Conservation (phyloP, 2,329 filamentous ascomycete genomes). For the Tolypocladium nubicola region DNA sequence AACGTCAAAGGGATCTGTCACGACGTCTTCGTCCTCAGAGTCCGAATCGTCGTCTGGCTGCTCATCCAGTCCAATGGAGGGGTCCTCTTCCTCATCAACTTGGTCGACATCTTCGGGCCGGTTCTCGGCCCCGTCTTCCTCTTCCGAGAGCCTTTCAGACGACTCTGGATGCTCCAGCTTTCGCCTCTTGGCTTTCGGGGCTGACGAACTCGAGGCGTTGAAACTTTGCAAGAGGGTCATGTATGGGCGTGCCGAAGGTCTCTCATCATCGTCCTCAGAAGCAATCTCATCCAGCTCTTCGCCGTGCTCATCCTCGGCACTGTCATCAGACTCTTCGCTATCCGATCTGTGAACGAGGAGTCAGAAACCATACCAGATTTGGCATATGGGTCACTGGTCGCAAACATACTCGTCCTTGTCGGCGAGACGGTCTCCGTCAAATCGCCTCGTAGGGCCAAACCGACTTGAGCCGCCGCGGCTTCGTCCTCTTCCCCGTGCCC, state of each 20-base stretch:
- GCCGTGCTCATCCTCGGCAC: conserved; percentile 21
- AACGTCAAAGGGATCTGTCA: conserved; percentile 63
- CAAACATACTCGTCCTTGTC: conserved; percentile 24
- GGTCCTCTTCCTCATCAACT: conserved; percentile 11
- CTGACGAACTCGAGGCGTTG: conserved; percentile 24
- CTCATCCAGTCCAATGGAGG: conserved; percentile 11
- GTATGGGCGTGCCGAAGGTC: conserved; percentile 38
- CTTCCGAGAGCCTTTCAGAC: conserved; percentile 12
- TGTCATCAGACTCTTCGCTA: conserved; percentile 13
- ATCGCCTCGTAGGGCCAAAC: conserved; percentile 25
- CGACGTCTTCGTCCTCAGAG: conserved; percentile 41
- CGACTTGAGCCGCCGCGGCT: conserved; percentile 21
- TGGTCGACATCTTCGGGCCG: conserved; percentile 14
- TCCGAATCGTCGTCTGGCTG: conserved; percentile 23
- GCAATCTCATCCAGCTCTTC: conserved; percentile 25
- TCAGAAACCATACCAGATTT: background rate
- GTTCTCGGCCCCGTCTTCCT: conserved; percentile 30
- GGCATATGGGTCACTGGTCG: background rate
- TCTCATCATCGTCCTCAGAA: conserved; percentile 32
- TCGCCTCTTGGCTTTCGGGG: conserved; percentile 42
- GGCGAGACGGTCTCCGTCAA: conserved; percentile 23
- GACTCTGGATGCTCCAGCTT: conserved; percentile 36
- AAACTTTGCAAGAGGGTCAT: conserved; percentile 48
- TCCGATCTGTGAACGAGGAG: background rate
- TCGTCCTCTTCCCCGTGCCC: conserved; percentile 14